Conservation (phyloP, 306 rosid species). For the Prinsepia uniflora region DNA sequence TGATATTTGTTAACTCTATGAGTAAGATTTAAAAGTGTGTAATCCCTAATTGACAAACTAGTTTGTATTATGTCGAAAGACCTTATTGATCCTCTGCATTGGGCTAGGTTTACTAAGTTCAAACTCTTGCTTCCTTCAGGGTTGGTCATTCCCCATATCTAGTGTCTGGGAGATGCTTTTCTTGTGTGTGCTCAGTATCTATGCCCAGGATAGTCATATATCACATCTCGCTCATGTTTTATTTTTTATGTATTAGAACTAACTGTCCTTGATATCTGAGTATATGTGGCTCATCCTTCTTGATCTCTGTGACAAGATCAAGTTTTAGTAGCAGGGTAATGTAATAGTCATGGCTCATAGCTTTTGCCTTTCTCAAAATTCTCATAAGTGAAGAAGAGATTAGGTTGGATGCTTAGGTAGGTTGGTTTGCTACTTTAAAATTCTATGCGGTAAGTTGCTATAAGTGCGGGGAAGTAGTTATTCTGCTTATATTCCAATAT, state of each 20-base stretch:
- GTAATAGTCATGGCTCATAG: background rate
- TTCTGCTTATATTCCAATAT: background rate
- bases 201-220: background rate
- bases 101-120: background rate
- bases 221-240: background rate
- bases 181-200: background rate
- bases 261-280: background rate
- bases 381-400: background rate
- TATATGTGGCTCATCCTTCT: conserved; percentile 1
- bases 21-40: background rate
- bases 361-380: background rate
- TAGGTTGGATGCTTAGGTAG: background rate
- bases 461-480: background rate
- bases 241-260: background rate
- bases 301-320: background rate
- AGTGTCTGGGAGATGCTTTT: background rate
- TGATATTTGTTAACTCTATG: background rate
- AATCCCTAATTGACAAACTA: background rate
- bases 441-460: background rate
- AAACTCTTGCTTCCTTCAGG: background rate
- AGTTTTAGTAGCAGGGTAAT: background rate
- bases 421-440: background rate
- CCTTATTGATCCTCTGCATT: background rate
- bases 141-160: background rate
- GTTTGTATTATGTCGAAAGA: background rate